Conservation (phyloP, 768 basidiomycete genomes). For the Mycena sanguinolenta region DNA sequence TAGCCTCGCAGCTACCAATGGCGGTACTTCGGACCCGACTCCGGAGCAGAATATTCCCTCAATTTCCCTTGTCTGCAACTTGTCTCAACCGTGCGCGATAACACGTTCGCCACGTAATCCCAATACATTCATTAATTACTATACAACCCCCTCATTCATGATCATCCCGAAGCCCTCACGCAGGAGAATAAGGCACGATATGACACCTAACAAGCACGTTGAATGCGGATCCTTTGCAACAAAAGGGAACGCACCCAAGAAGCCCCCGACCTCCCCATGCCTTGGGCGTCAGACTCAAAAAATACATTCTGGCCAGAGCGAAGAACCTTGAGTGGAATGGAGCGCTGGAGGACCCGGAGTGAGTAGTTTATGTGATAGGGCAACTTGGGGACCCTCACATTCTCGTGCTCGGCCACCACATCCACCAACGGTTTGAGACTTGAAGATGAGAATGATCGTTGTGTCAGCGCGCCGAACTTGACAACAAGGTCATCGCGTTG, state of each 20-base stretch:
- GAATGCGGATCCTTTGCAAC: constrained; percentile 10
- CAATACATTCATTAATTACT: constrained; percentile 9
- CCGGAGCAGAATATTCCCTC: constrained; percentile 10
- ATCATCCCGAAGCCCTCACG: constrained; percentile 24
- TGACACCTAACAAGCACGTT: constrained; percentile 62
- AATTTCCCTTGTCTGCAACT: neutral
- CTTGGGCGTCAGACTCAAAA: constrained; percentile 75
- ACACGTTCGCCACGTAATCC: constrained; percentile 7
- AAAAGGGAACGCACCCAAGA: constrained; percentile 71
- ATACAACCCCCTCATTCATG: neutral
- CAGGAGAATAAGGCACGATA: constrained; percentile 64
- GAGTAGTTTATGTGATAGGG: neutral
- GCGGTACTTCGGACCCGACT: constrained; percentile 5
- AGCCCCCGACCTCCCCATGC: constrained; percentile 92
- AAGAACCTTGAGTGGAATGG: constrained; percentile 69
- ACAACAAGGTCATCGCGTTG: constrained; percentile 78
- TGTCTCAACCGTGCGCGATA: constrained; percentile 1
- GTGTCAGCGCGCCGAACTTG: constrained; percentile 77
- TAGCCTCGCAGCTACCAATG: neutral
- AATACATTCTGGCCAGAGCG: constrained; percentile 61
- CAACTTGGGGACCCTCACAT: constrained; percentile 67
- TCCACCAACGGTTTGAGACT: constrained; percentile 78
- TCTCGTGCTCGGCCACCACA: constrained; percentile 83
- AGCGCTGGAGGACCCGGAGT: constrained; percentile 56
- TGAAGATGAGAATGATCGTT: constrained; percentile 63